Evolutionary conservation across 306 rosid species (phyloP).

Genomic region (Quercus dentata): DNA sequence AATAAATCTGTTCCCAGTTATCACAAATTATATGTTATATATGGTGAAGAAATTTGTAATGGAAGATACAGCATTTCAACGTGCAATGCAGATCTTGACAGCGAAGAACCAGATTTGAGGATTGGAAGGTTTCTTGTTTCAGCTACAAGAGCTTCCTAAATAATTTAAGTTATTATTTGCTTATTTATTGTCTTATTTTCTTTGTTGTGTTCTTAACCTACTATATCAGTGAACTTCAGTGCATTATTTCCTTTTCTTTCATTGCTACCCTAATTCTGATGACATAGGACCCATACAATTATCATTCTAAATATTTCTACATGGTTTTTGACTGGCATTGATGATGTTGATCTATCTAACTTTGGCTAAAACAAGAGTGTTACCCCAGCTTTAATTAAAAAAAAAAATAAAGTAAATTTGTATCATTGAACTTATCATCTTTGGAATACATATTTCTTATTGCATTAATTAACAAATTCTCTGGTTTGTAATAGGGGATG

Average conservation of each 20-base stretch:
- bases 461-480: background rate
- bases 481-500: conserved; percentile 33
- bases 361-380: background rate
- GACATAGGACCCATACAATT: background rate
- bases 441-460: background rate
- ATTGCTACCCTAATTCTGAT: background rate
- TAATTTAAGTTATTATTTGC: no score
- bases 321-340: background rate
- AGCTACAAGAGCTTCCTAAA: background rate
- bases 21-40: conserved; percentile 17
- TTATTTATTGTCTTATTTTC: no score
- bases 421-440: no score
- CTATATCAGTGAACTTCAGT: no score
- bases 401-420: background rate
- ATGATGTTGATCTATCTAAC: background rate
- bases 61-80: conserved; percentile 14
- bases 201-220: no score
- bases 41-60: conserved; percentile 13
- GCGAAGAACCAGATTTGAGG: conserved; percentile 23
- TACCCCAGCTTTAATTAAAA: background rate
- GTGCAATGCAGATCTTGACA: conserved; percentile 21
- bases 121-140: conserved; percentile 24
- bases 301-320: background rate
- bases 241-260: background rate
- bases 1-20: conserved; percentile 6